Evolutionary conservation across 2,329 filamentous ascomycete species (phyloP), one percentile per base, ranked within the genome.

Genomic region (Lizonia empirigonia): DNA sequence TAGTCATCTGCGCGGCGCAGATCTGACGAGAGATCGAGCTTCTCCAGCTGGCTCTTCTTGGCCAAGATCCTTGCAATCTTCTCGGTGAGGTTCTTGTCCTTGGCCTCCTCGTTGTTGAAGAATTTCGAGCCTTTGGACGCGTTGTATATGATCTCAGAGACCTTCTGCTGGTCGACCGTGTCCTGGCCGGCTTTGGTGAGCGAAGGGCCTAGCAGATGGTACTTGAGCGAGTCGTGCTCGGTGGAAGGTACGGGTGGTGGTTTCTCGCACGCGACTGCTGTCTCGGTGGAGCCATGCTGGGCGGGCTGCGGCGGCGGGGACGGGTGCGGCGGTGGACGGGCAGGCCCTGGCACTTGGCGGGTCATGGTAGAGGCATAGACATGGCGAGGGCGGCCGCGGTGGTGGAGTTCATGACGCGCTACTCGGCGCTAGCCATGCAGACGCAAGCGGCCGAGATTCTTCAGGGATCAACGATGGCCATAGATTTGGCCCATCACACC

Each of bases 111-210:
- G 53, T 92, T 90, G 62, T 88, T 90, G 81, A 97, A 99, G 77
- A 88, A 99, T 71, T 96, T 97, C 60, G 91, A 96, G 38, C 94
- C 94, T 70, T 95, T 97, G 13, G 91, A 97, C 9, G 92, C 91
- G 72, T 96, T 91, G 76, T 97, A 97, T 53, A 99, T 99, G 62
- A 97, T 87, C 64, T 97, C 92, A 2, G 92, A 95, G 40, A 99
- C 91, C 78, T 94, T 96, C 58, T 83, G 82, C 76, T 97, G 94
- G 65, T 99, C 91, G n/a, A 97, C 93, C 13, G 84, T 81, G 67
- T 96, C 91, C 71, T 97, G 92, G 1, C 94, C 94, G 23, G 92
- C 90, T 73, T 99, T 99, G 18, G 91, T 93, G 44, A 97, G 78
- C 5, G 92, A 97, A 0, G 92, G 93, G 0, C 94, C 94, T 0